Base-by-base conservation (phyloP, 2,329 filamentous ascomycete species). In the Chaetomiaceae sp. region DNA sequence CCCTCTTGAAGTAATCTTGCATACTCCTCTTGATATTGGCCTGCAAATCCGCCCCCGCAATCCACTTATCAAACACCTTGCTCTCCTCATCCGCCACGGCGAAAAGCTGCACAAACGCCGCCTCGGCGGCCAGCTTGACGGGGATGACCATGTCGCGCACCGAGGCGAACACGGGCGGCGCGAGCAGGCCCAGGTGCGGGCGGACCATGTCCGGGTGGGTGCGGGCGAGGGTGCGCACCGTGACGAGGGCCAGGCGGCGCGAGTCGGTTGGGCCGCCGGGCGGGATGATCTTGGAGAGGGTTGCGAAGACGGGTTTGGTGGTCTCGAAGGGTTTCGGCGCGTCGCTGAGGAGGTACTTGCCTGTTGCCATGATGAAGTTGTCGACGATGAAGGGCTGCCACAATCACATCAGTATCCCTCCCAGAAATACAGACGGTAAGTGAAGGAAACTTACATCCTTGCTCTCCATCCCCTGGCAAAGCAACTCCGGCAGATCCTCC, bases 1-100 rank as follows among this genome's bases (percentile, higher is more conserved):
- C 89, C 38, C 94, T 80, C 78, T 96, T 96, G 75, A 97, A 97
- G 74, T 99, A 99, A 69, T 99, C 94, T 55, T 85, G 81, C 87
- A 99, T 96, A 69, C 87, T 91, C 62, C 92, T 81, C 79, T 95
- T 94, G 17, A 84, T 84, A 37, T 82, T 86, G 0, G 88, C 72
- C 8, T 84, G 78, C 55, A 96, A 71, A 3, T 83, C 81, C 47
- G 81, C 77, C 0, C 84, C 83, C 9, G 81, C 77, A 75, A 96
- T 85, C 71, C 91, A 97, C 72, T 91, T 91, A 63, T 96, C 91
- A 68, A 96, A 97, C 19, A 96, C 83, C 58, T 82, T 85, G 55
- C 78, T 80, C 66, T 96, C 94, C 59, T 91, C 87, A 40, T 96
- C 89, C 1, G 91, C 89, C 1, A 97, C 91, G 39, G 83, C 84